Evolutionary conservation across 805 yeast genomes (phyloP), one percentile per base, ranked within the genome.

Genomic region (Sporopachydermia lactativora): DNA sequence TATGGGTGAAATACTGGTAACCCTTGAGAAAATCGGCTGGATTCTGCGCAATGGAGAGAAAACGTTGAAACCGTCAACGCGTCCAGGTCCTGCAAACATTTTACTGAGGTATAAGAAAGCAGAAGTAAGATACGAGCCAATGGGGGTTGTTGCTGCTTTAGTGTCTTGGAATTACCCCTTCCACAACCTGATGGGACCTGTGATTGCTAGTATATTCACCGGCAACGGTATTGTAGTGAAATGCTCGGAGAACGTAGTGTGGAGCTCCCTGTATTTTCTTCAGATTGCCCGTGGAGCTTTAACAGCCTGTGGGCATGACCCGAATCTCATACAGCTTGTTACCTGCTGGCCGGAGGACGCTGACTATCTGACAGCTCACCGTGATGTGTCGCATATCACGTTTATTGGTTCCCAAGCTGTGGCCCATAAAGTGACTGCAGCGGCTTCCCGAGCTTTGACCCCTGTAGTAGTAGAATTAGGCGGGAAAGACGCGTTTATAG

Each of bases 111-210:
- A 89, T 67, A 92, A 92, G 57, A 80, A 80, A 42, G 97, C 96
- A 3, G 92, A 89, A 59, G 89, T 92, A 14, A 69, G 94, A 47
- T 92, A 92, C 58, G 95, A 88, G 58, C 97, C 98, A 1, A 60
- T 89, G 42, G 92, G 92, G 4, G 84, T 81, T 8, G 89, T 89
- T 17, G 72, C 94, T 4, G 94, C 97, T 0, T 66, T 92, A 45
- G 84, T 92, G 1, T 83, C 95, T 3, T 92, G 99, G 99, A 92
- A 92, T 55, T 92, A 92, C 57, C 98, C 99, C 0, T 78, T 92
- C 59, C 98, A 92, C 57, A 92, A 92, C 58, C 63, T 88, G 40
- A 61, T 92, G 68, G 96, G 96, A 2, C 98, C 98, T 1, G 68
- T 92, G 2, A 76, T 88, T 42, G 94, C 97, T 2, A 74, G 89